Conservation (phyloP, 2,329 filamentous ascomycete genomes). For the Phaeosphaeria sp. region DNA sequence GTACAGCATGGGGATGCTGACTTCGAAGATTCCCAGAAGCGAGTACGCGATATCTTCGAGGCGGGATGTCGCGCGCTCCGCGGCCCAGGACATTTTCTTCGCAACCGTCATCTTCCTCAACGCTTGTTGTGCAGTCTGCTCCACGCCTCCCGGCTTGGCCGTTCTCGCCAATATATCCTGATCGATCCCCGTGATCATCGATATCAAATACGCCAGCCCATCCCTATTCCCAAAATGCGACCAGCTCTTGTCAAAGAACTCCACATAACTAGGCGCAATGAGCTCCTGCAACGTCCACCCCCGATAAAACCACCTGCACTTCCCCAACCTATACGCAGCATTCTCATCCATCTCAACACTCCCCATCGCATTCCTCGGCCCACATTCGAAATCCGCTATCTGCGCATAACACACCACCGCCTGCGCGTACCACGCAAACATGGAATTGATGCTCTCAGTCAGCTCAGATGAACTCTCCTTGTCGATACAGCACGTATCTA, state of each 20-base stretch:
- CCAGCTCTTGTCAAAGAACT: neutral
- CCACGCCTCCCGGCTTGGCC: neutral
- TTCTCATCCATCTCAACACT: neutral
- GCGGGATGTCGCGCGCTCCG: neutral
- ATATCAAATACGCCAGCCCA: neutral
- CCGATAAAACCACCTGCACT: neutral
- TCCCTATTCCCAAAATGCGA: neutral
- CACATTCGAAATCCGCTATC: neutral
- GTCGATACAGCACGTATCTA: neutral
- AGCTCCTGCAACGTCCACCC: neutral
- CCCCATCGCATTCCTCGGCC: neutral
- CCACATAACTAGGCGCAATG: neutral
- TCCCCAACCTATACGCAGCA: neutral
- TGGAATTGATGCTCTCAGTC: neutral
- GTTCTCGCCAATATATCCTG: neutral
- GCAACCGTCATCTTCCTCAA: neutral
- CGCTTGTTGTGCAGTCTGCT: neutral
- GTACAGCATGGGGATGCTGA: constrained; percentile 1
- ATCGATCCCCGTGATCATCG: neutral
- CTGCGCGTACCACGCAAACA: neutral
- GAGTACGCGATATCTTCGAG: neutral
- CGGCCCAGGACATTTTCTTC: neutral
- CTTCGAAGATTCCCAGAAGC: neutral
- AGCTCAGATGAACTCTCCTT: neutral
- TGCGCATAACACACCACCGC: neutral